Evolutionary conservation across 192 early-diverging fungal genomes (phyloP).

Genomic region (Physocladia obscura): DNA sequence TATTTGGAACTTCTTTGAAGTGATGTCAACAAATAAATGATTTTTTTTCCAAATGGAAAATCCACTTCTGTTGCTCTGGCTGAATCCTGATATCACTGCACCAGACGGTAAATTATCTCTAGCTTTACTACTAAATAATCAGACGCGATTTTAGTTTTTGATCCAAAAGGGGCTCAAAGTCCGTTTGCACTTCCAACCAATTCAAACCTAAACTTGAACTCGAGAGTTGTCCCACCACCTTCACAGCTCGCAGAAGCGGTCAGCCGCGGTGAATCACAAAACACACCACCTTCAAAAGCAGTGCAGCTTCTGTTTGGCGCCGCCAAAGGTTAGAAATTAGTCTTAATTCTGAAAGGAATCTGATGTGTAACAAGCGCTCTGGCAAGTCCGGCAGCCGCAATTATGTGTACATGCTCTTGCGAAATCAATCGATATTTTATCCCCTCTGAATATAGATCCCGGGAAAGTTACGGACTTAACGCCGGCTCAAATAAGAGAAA

Average conservation of each 20-base stretch:
- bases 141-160: neutral
- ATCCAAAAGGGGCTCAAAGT: no score
- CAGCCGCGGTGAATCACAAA: neutral
- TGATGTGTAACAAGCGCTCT: neutral
- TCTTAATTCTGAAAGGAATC: neutral
- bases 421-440: no score
- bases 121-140: neutral
- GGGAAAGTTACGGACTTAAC: neutral
- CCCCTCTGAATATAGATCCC: no score
- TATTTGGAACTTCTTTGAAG: constrained; percentile 9
- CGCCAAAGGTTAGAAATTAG: neutral
- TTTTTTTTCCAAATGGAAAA: no score
- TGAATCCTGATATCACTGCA: no score
- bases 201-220: no score
- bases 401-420: neutral
- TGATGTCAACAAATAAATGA: no score
- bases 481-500: constrained; percentile 4
- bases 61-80: no score
- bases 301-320: constrained; percentile 6
- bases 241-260: neutral
- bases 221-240: neutral
- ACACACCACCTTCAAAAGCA: neutral
- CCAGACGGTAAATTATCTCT: neutral
- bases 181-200: no score
- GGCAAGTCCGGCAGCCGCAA: constrained; percentile 4